A percentile compares a stretch with the other conserved stretches of the same genome.
phyloP scores from a whole-genome alignment of 257 asterid species.

The Solanum tacnaense region DNA sequence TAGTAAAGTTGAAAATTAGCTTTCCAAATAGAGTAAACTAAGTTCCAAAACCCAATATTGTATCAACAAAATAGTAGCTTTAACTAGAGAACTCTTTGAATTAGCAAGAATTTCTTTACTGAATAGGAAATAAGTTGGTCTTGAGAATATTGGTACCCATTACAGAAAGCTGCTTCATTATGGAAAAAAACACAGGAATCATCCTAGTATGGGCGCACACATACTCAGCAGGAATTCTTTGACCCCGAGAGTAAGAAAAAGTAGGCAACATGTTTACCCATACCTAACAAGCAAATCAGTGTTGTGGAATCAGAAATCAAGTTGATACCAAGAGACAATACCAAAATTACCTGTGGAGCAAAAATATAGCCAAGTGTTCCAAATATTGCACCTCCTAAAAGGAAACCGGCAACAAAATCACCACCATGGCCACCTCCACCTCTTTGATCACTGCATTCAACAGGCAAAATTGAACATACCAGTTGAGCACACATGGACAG shows the following conservation, averaged over 20 bases:
- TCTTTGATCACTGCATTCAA: constrained; percentile 38
- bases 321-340: not conserved
- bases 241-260: not conserved
- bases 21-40: not conserved
- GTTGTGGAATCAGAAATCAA: not conserved
- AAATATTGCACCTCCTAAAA: constrained; percentile 80
- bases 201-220: not conserved
- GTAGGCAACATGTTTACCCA: not conserved
- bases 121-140: not conserved
- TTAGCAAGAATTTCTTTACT: not conserved
- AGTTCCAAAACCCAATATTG: not conserved
- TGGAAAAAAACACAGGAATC: not conserved
- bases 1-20: not conserved
- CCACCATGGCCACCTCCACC: constrained; percentile 57
- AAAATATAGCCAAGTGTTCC: constrained; percentile 75
- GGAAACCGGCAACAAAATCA: constrained; percentile 81
- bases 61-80: not conserved
- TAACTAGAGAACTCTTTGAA: not conserved
- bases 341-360: constrained; percentile 70
- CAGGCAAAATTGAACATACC: not conserved
- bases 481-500: not conserved
- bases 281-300: not conserved
- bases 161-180: not conserved
- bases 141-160: not conserved
- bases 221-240: not conserved